Evolutionary conservation across 106 monocot genomes (phyloP).

Genomic region (Apostasia shenzhenica): DNA sequence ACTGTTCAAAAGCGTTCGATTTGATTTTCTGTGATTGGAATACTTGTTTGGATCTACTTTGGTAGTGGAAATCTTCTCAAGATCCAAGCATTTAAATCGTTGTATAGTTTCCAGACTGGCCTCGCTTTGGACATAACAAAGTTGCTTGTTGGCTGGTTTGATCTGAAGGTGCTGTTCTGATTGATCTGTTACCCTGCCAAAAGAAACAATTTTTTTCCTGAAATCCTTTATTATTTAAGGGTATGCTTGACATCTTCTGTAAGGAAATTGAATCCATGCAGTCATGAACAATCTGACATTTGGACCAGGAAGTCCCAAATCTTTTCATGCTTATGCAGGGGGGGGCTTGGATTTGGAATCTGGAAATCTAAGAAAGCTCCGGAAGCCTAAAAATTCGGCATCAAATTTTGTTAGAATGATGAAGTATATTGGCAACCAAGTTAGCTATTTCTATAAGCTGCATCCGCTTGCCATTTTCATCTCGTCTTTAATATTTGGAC

Average conservation of each 20-base stretch:
- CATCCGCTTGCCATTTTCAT: constrained; percentile 53
- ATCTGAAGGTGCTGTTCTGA: not conserved
- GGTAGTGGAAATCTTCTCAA: not conserved
- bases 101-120: not conserved
- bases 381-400: constrained; percentile 31
- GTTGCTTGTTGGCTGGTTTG: not conserved
- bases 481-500: constrained; percentile 49
- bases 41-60: not conserved
- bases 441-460: constrained; percentile 47
- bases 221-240: not conserved
- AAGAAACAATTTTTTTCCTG: not conserved
- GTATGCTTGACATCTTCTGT: constrained; percentile 1
- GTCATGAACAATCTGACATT: constrained; percentile 61
- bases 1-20: no score
- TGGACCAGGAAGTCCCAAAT: constrained; percentile 56
- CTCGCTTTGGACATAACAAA: no score
- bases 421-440: constrained; percentile 26
- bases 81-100: not conserved
- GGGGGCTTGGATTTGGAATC: constrained; percentile 90
- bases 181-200: not conserved
- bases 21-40: no score
- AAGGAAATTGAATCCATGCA: constrained; percentile 16
- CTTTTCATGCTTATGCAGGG: constrained; percentile 71
- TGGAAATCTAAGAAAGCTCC: constrained; percentile 42
- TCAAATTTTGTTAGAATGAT: constrained; percentile 24